Base-by-base conservation (phyloP, 768 basidiomycete genomes). In the Piloderma croceum region DNA sequence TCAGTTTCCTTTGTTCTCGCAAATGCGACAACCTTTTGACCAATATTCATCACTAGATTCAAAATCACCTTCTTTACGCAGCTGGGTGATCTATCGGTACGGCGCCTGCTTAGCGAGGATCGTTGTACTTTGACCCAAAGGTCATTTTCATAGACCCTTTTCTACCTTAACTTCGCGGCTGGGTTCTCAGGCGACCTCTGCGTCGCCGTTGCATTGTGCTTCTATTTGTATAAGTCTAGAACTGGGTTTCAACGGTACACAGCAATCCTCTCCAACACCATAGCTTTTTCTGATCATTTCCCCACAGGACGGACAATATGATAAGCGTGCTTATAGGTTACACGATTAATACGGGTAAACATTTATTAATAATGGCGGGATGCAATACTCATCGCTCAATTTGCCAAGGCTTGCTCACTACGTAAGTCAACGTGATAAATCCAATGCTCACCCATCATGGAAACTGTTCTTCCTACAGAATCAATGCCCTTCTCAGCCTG, bases 281-380 rank as follows among this genome's bases (percentile, higher is more conserved):
- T 3, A 22, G 20, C 7, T 11, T 25, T 17, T 24, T 19, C 39
- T 38, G n/a, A n/a, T n/a, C n/a, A n/a, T n/a, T n/a, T n/a, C n/a
- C n/a, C n/a, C n/a, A 36, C 44, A 77, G 77, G 43, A 78, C 76
- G 15, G 71, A 81, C 39, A 64, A 68, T 2, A 45, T 79, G 7
- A 62, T 79, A 38, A 64, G 61, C 10, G 51, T 61, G 1, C 64
- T 81, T 4, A 68, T 79, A 52, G 31, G 65, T 22, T 79, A 76
- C 43, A 65, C 70, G 2, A 62, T 79, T 38, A 77, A 78, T 45
- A 81, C 78, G 0, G 77, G 78, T 50, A 45, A 68, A 47, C 58
- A 67, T 24, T 59, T 11, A 24, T 25, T n/a, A n/a, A n/a, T n/a
- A n/a, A n/a, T 17, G 12, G 6, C n/a, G 4, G 4, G 10, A 27